Base-by-base conservation (phyloP, 2,329 filamentous ascomycete genomes). In the Pseudocercospora eumusae region DNA sequence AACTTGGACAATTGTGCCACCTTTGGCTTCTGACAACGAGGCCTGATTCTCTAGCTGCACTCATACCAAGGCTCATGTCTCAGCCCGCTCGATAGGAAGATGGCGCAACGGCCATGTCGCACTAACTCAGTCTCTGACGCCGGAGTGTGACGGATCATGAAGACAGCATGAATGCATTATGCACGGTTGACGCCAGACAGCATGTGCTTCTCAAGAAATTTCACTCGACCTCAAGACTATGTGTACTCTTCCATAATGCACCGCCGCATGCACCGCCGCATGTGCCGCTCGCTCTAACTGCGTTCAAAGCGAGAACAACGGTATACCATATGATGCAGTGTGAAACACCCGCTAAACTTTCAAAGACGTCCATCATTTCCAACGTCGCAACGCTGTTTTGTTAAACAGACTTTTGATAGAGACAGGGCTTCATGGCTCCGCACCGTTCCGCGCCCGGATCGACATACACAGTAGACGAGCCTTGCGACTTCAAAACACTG, bases 381-480 rank as follows among this genome's bases (percentile, higher is more conserved):
- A 21, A 47, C 50, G 36, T 33, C 23, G 40, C 28, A 49, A 45
- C 58, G 50, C 33, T 52, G 49, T 50, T 28, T 15, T 36, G 20
- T 6, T 56, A 20, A 56, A 42, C 23, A 56, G 18, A 44, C 53
- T 56, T 44, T 40, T 21, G 53, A 25, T 42, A 56, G 28, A 56
- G 21, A 42, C 53, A 56, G 53, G 53, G 53, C 53, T 56, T 36
- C 28, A 42, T 50, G 53, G 53, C 49, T 59, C 56, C 60, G 56
- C 50, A 59, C 60, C 60, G 60, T 59, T 57, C 61, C 61, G 53
- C 18, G 23, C 52, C 61, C 61, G 53, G 61, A 63, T 63, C 61
- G 56, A 59, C 61, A 56, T 8, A 20, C 25, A 47, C n/a, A n/a
- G n/a, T n/a, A n/a, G 45, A 44, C 57, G 59, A 58, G 61, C 56